Base-by-base conservation (phyloP, 176 grass and related monocot genomes). In the Oryza punctata region DNA sequence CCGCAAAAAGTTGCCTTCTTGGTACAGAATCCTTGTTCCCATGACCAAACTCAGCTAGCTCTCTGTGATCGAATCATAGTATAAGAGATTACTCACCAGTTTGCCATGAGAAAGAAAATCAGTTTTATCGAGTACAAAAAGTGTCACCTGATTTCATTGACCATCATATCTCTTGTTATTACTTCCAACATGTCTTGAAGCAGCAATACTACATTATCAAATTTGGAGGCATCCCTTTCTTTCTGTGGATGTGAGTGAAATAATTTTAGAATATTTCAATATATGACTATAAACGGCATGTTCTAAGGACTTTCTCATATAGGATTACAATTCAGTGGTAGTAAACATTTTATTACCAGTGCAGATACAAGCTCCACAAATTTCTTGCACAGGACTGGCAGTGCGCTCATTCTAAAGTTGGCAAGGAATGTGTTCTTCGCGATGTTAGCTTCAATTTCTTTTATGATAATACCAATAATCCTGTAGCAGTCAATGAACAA, bases 131-230 rank as follows among this genome's bases (percentile, higher is more conserved):
- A 46, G 65, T 26, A 5, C 50, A 77, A 66, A 54, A 81, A 45
- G 5, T 67, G 30, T 79, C 81, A 98, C 95, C 85, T 88, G 70
- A 91, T 93, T 85, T 98, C 92, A 82, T 98, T 93, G 77, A 95
- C 92, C 95, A 98, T 98, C 95, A 98, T 95, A 88, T 98, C 95
- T 76, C 92, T 86, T 32, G 92, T 98, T 54, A 98, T 88, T 50
- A 98, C 90, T 90, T 98, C 92, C 32, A 98, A 66, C 95, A 98
- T 98, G 72, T 98, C 95, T 94, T 98, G 95, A 80, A 98, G 88
- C 79, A 98, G 71, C 69, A 98, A 65, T 35, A 98, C 92, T 27
- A 98, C 88, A 79, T 81, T 86, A 73, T 90, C 92, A 76, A 85
- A 90, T 69, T 88, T 94, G n/a, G 90, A 92, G 16, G 90, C 79